Evolutionary conservation across 2,329 filamentous ascomycete genomes (phyloP).

Genomic region (Gyromitra esculenta): DNA sequence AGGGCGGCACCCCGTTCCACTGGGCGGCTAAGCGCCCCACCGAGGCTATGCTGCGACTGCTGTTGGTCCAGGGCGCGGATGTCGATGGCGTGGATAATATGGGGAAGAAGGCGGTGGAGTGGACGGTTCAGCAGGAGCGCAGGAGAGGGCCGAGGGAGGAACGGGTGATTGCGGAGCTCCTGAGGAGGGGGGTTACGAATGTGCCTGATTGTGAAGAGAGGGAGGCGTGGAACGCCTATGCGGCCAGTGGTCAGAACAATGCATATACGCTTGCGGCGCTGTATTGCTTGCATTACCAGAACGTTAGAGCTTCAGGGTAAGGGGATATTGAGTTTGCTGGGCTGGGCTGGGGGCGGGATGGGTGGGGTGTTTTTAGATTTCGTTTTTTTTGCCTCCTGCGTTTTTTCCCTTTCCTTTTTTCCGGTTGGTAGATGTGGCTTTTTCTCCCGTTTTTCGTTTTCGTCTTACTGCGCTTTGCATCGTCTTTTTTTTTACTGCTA

Average conservation of each 20-base stretch:
- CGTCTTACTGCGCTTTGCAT: neutral
- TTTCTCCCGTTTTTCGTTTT: neutral
- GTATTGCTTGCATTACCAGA: constrained; percentile 34
- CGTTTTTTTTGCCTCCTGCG: neutral
- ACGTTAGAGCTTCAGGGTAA: constrained; percentile 12
- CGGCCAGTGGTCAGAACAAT: neutral
- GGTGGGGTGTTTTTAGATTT: neutral
- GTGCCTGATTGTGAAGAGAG: constrained; percentile 17
- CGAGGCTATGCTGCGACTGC: constrained; percentile 37
- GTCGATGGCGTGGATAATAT: constrained; percentile 31
- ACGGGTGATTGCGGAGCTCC: constrained; percentile 22
- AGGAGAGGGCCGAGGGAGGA: constrained; percentile 30
- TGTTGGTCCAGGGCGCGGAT: constrained; percentile 37
- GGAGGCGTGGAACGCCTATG: constrained; percentile 6
- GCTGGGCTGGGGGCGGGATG: no score
- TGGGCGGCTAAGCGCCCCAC: constrained; percentile 42
- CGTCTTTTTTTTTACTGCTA: no score
- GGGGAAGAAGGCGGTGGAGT: constrained; percentile 41
- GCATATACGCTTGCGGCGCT: constrained; percentile 26
- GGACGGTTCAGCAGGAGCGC: constrained; percentile 29
- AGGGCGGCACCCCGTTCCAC: constrained; percentile 41
- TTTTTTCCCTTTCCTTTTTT: neutral
- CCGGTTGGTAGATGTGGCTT: neutral
- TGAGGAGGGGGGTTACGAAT: constrained; percentile 16
- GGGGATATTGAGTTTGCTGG: neutral